Evolutionary conservation across 139 green algal genomes (phyloP), one percentile per base, ranked within the genome.

Genomic region (Micractinium sp.): DNA sequence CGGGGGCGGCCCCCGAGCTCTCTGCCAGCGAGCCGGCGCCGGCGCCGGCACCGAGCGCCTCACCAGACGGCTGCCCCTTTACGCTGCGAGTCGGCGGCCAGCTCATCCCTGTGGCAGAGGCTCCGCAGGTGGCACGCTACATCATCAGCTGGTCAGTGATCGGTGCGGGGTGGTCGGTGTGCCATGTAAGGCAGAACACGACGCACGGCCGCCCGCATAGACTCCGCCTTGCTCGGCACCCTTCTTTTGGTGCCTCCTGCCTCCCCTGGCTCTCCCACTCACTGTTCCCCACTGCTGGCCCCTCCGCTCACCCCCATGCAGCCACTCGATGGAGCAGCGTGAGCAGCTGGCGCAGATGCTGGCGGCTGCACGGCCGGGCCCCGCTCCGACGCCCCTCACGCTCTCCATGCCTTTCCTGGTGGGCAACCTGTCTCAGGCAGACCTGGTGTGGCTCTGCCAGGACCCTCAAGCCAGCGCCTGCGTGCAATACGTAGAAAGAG

Each of bases 371-470:
- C 19, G 35, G n/a, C 60, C 33, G 56, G 23, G 20, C 4, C 41
- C 78, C 0, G 18, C 78, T 9, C 83, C 76, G 1, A 29, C 41
- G 2, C 23, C 63, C 0, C 39, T 87, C 27, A 87, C 83, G 16
- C 23, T 39, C 2, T n/a, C 66, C 9, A 87, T 81, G 83, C 83
- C 83, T 3, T 38, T 87, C 25, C 83, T 87, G 16, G 83, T 87
- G 12, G 83, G 83, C 63, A 80, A 66, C 38, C 67, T 87, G 14
- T 69, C 38, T 0, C 66, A 66, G 0, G 38, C 71, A 2, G 38
- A 75, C 16, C 83, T 87, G 83, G 39, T 81, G 29, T 79, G 67
- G 83, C 38, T 87, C 23, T 87, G 83, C 83, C 15, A 39, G 1
- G 41, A 80, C 67, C 29, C 39, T 0, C 38, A 41, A 27, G 83